phyloP scores from a whole-genome alignment of 306 rosid genomes.

The Rubus idaeus region DNA sequence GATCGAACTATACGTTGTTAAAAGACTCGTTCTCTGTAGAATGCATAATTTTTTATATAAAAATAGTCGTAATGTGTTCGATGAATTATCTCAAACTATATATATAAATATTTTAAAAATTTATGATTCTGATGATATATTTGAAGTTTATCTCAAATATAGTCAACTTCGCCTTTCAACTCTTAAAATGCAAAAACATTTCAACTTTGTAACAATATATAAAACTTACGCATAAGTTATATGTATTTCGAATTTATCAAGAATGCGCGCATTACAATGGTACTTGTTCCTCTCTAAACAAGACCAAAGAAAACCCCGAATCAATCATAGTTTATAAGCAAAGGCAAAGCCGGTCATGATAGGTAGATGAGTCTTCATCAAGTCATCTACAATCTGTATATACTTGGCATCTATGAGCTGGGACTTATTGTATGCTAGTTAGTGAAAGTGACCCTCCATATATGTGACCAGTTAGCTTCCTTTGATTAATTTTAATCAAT shows the following conservation, averaged over 20 bases:
- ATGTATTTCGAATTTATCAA: not conserved
- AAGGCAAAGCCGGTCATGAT: not conserved
- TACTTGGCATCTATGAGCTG: slow-evolving; percentile 11
- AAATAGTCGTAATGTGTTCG: too few species aligned
- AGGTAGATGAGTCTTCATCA: not conserved
- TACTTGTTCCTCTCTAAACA: not conserved
- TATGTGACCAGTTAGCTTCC: slow-evolving; percentile 14
- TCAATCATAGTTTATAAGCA: not conserved
- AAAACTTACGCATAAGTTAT: not conserved
- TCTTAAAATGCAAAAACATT: not conserved
- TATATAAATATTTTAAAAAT: too few species aligned
- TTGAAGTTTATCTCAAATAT: too few species aligned
- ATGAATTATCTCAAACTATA: too few species aligned
- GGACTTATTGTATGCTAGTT: not conserved
- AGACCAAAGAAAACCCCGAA: not conserved
- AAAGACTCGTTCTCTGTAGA: not conserved
- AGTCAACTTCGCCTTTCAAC: too few species aligned
- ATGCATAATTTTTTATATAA: too few species aligned
- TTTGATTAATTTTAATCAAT: slow-evolving; percentile 1
- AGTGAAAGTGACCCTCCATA: slow-evolving; percentile 20
- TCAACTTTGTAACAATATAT: not conserved
- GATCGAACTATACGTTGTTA: not conserved
- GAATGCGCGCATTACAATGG: not conserved
- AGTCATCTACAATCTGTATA: not conserved
- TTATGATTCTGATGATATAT: too few species aligned